phyloP scores from a whole-genome alignment of 2,329 filamentous ascomycete species.

The Fusarium oligoseptatum region DNA sequence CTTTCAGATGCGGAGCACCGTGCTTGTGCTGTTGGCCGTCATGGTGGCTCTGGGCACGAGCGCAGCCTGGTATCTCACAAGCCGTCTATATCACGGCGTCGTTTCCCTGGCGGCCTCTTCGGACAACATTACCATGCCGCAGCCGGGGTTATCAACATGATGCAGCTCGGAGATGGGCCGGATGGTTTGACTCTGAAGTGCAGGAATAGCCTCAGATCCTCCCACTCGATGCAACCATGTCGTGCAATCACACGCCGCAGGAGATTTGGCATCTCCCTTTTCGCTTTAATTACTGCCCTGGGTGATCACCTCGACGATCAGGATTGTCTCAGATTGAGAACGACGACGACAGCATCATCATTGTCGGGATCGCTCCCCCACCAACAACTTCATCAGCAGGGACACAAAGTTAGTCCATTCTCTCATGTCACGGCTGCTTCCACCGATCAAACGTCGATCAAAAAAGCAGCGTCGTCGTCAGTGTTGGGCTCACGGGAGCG shows the following conservation, averaged over 20 bases:
- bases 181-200: not conserved
- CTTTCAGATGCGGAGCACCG: slow-evolving; percentile 68
- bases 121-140: slow-evolving; percentile 21
- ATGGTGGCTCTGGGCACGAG: slow-evolving; percentile 22
- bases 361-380: slow-evolving; percentile 1
- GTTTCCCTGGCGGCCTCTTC: slow-evolving; percentile 18
- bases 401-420: not conserved
- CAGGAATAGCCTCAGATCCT: slow-evolving; percentile 5
- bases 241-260: slow-evolving; percentile 3
- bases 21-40: slow-evolving; percentile 65
- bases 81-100: slow-evolving; percentile 30
- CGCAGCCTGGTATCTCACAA: slow-evolving; percentile 31
- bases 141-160: slow-evolving; percentile 15
- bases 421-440: not conserved
- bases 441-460: slow-evolving; percentile 18
- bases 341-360: not conserved
- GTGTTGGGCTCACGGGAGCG: not conserved
- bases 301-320: slow-evolving; percentile 5
- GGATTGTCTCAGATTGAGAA: slow-evolving; percentile 5
- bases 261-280: not conserved
- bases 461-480: slow-evolving; percentile 18
- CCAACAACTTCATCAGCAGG: not conserved
- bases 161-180: not conserved
- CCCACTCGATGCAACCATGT: not conserved
- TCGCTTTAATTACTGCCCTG: slow-evolving; percentile 6